Evolutionary conservation across 371 early-diverging fungal species (phyloP).

Genomic region (Mucor lusitanicus): DNA sequence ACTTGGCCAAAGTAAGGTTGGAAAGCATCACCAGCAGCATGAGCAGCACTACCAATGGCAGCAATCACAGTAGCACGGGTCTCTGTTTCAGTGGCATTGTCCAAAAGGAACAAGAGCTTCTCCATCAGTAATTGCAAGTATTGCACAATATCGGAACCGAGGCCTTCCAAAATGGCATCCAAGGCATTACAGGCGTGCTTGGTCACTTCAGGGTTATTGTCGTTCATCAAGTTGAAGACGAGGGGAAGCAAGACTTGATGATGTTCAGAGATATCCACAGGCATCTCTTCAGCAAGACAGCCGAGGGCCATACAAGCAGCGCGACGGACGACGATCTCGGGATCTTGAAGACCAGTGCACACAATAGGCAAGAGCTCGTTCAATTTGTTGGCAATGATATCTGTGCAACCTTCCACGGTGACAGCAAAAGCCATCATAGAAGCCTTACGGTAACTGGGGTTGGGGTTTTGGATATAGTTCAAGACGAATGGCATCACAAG

Average conservation of each 20-base stretch:
- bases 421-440: slow-evolving; percentile 86
- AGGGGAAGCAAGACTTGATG: slow-evolving; percentile 81
- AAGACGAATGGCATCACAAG: slow-evolving; percentile 69
- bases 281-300: slow-evolving; percentile 78
- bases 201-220: slow-evolving; percentile 65
- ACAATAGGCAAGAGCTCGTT: slow-evolving; percentile 74
- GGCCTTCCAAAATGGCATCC: slow-evolving; percentile 79
- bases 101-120: slow-evolving; percentile 71
- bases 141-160: slow-evolving; percentile 70
- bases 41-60: slow-evolving; percentile 87
- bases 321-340: slow-evolving; percentile 72
- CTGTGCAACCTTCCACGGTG: slow-evolving; percentile 84
- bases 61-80: slow-evolving; percentile 75
- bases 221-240: slow-evolving; percentile 77
- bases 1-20: slow-evolving; percentile 76
- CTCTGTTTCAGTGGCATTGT: slow-evolving; percentile 56
- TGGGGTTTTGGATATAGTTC: slow-evolving; percentile 71
- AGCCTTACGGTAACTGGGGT: slow-evolving; percentile 76
- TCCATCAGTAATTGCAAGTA: slow-evolving; percentile 83
- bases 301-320: slow-evolving; percentile 88
- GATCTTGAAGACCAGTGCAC: slow-evolving; percentile 76
- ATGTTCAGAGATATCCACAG: slow-evolving; percentile 70
- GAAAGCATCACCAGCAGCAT: slow-evolving; percentile 72
- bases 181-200: slow-evolving; percentile 80
- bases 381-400: slow-evolving; percentile 70